phyloP scores from a whole-genome alignment of 371 early-diverging fungal species.

The Massospora cicadina region DNA sequence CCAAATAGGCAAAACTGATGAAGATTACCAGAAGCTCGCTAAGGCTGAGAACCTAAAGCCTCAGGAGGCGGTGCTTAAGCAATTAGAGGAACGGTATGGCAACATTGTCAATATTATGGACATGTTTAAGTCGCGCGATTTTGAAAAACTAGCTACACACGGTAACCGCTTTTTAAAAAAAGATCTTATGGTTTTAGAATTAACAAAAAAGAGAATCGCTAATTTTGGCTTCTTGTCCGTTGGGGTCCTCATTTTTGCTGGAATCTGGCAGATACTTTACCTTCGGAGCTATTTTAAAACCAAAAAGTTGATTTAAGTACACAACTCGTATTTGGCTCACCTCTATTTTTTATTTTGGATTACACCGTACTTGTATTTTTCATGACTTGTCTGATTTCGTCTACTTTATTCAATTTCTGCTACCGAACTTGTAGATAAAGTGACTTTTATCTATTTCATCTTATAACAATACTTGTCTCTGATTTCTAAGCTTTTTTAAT shows the following conservation, averaged over 20 bases:
- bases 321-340: too few relatives aligned
- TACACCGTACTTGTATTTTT: too few relatives aligned
- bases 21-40: constrained; percentile 6
- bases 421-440: too few relatives aligned
- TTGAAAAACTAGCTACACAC: constrained; percentile 8
- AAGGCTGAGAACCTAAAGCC: constrained; percentile 11
- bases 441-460: too few relatives aligned
- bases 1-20: constrained; percentile 7
- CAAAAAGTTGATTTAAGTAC: constrained; percentile 11
- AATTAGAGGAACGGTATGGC: neutral
- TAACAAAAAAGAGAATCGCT: constrained; percentile 1
- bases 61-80: neutral
- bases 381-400: too few relatives aligned
- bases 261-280: constrained; percentile 9
- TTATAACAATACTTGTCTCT: too few relatives aligned
- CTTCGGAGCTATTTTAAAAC: constrained; percentile 8
- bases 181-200: neutral
- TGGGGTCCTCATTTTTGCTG: constrained; percentile 6
- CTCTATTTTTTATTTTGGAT: too few relatives aligned
- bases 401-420: too few relatives aligned
- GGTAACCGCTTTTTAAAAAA: constrained; percentile 3
- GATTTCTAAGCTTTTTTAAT: too few relatives aligned
- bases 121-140: neutral
- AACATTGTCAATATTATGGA: neutral
- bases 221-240: constrained; percentile 4